Conservation (phyloP, 2,329 filamentous ascomycete species). For the Botrytis paeoniae region DNA sequence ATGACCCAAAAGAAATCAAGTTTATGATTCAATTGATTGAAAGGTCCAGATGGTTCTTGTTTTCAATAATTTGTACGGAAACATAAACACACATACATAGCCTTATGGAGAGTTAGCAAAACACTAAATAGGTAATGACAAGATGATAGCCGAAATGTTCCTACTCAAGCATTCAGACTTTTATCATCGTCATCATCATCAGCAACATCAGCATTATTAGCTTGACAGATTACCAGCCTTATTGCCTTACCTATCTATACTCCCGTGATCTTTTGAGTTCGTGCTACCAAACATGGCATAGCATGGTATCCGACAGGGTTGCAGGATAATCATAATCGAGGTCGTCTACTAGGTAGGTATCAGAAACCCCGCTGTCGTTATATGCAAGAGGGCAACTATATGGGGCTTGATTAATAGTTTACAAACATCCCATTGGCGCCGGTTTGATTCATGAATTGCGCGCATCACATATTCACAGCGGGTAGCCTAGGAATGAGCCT, state of each 20-base stretch:
- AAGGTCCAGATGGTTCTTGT: neutral
- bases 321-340: constrained; percentile 5
- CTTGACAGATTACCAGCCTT: neutral
- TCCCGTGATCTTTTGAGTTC: neutral
- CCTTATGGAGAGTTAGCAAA: neutral
- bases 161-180: neutral
- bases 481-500: neutral
- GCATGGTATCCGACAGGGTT: neutral
- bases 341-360: constrained; percentile 1
- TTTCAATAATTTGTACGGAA: neutral
- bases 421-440: neutral
- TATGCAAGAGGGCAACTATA: neutral
- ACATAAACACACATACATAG: neutral
- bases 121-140: neutral
- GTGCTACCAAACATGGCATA: neutral
- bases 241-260: neutral
- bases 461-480: constrained; percentile 3
- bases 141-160: neutral
- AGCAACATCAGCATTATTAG: neutral
- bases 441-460: neutral
- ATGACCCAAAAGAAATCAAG: neutral
- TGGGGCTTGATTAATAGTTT: neutral
- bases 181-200: neutral
- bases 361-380: neutral
- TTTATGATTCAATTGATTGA: neutral